A percentile compares a stretch with the other conserved stretches of the same genome.
These are phyloP conservation scores for Pueraria montana DNA, from an alignment of 306 rosid genomes.

Conservation along the genomic window DNA sequence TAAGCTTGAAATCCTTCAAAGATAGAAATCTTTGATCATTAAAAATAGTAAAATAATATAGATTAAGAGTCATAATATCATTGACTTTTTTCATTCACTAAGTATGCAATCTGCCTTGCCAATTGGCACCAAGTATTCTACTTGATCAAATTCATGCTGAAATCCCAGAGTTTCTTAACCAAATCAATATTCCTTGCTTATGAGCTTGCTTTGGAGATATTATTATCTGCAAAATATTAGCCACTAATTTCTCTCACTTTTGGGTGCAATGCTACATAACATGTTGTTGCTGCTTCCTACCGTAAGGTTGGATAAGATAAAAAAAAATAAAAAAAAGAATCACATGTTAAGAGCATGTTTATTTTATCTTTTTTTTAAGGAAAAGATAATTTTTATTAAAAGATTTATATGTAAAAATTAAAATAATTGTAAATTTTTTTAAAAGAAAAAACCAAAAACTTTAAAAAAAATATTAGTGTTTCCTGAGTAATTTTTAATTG, in stretches of 20 bases:
- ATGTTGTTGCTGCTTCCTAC: slow-evolving; percentile 92
- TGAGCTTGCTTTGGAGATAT: slow-evolving; percentile 56
- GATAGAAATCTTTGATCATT: no score
- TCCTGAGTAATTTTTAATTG: no score
- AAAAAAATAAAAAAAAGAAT: not conserved
- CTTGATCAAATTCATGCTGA: slow-evolving; percentile 58
- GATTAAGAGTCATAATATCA: no score
- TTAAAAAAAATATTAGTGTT: no score
- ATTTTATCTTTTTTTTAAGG: not conserved
- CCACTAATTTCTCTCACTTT: slow-evolving; percentile 72
- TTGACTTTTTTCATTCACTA: no score
- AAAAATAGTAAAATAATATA: no score
- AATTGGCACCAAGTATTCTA: not conserved
- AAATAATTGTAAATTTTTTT: no score
- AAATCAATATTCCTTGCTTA: slow-evolving; percentile 55
- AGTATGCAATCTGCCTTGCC: not conserved
- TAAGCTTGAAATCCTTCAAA: no score
- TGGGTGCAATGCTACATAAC: slow-evolving; percentile 85
- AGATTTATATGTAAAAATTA: no score
- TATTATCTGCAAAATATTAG: slow-evolving; percentile 66
- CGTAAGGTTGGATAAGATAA: not conserved
- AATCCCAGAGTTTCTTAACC: slow-evolving; percentile 85
- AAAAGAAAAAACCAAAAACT: no score
- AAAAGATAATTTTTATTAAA: not conserved
- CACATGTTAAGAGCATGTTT: not conserved